These are phyloP conservation scores for Tylopilus plumbeoviolaceoides DNA, from an alignment of 768 basidiomycete genomes.

Conservation along the genomic window DNA sequence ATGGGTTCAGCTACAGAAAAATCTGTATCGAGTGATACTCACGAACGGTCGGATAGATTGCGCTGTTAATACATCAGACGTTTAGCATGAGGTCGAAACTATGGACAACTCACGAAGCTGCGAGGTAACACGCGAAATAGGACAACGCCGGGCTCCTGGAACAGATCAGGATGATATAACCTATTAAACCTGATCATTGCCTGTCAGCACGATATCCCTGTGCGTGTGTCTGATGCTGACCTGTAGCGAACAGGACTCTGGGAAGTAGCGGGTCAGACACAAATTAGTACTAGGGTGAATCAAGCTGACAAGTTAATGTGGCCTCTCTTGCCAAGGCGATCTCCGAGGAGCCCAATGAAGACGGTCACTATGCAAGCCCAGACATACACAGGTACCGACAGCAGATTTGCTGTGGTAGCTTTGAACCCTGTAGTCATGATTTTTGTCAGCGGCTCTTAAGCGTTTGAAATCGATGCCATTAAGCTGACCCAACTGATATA, in stretches of 20 bases:
- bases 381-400: slow-evolving; percentile 74
- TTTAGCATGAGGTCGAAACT: slow-evolving; percentile 1
- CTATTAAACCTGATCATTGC: slow-evolving; percentile 26
- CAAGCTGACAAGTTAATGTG: slow-evolving; percentile 55
- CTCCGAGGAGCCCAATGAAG: slow-evolving; percentile 57
- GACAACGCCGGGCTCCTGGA: slow-evolving; percentile 60
- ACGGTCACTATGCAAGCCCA: slow-evolving; percentile 70
- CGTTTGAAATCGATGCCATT: background rate
- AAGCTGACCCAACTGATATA: slow-evolving; percentile 20
- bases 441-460: background rate
- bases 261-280: slow-evolving; percentile 5
- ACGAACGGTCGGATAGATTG: slow-evolving; percentile 48
- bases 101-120: slow-evolving; percentile 39
- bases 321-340: slow-evolving; percentile 52
- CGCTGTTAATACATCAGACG: slow-evolving; percentile 15
- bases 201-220: slow-evolving; percentile 1
- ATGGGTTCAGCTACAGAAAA: background rate
- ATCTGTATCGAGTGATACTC: slow-evolving; percentile 15
- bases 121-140: slow-evolving; percentile 66
- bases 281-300: background rate
- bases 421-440: slow-evolving; percentile 41
- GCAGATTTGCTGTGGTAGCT: slow-evolving; percentile 64
- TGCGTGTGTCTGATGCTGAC: slow-evolving; percentile 11
- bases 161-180: slow-evolving; percentile 63
- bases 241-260: slow-evolving; percentile 29